phyloP scores from a whole-genome alignment of 2,329 filamentous ascomycete species.

The Penicillium sp. region DNA sequence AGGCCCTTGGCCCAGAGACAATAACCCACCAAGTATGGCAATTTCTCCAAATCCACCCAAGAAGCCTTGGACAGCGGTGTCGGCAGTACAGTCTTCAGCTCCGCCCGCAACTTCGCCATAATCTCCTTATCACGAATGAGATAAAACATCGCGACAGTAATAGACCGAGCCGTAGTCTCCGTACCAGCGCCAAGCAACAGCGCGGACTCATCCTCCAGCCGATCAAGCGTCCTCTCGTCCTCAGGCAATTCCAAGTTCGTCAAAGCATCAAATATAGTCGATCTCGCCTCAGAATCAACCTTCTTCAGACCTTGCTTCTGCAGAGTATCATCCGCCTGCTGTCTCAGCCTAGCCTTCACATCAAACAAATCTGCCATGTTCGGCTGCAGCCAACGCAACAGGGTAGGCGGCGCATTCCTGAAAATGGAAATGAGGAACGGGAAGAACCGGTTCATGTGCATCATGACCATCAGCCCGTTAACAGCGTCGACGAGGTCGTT shows the following conservation, averaged over 20 bases:
- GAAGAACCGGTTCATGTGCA: conserved; percentile 23
- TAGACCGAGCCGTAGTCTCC: conserved; percentile 28
- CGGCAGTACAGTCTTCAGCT: conserved; percentile 24
- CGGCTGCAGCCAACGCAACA: conserved; percentile 17
- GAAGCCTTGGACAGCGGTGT: conserved; percentile 17
- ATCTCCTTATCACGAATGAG: conserved; percentile 18
- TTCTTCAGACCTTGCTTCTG: conserved; percentile 3
- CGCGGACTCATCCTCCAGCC: conserved; percentile 27
- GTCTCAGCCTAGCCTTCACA: conserved; percentile 14
- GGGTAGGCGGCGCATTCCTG: conserved; percentile 16
- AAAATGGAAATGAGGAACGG: conserved; percentile 24
- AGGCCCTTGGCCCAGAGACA: neutral
- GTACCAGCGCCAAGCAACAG: conserved; percentile 29
- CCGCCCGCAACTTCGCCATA: conserved; percentile 17
- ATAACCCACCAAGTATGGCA: conserved; percentile 32
- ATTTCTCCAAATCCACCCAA: conserved; percentile 28
- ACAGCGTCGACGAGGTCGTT: conserved; percentile 22
- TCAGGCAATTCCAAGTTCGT: conserved; percentile 28
- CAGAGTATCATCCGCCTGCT: conserved; percentile 13
- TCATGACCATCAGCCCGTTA: conserved; percentile 20
- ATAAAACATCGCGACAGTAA: conserved; percentile 28
- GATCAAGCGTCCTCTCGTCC: conserved; percentile 30
- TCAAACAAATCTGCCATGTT: conserved; percentile 17
- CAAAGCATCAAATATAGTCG: conserved; percentile 26
- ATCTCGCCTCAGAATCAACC: neutral